Base-by-base conservation (phyloP, 768 basidiomycete genomes). In the Tricholoma sp. region DNA sequence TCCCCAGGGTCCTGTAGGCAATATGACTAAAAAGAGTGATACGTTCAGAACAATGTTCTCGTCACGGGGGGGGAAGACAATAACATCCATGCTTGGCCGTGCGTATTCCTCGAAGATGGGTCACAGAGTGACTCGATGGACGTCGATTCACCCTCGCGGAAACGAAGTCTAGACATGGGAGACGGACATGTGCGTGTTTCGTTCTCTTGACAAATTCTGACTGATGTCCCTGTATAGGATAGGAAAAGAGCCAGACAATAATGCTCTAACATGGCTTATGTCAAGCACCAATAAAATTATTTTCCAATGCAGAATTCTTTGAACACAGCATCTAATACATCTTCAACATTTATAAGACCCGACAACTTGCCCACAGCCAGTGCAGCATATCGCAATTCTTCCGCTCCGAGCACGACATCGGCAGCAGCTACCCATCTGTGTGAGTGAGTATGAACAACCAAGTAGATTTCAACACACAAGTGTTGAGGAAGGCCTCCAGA, bases 291-390 rank as follows among this genome's bases (percentile, higher is more conserved):
- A 5, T 35, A 4, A 21, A 4, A 16, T 61, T 47, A 67, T 73
- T 94, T 92, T 35, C 93, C 93, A 52, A 95, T 91, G 66, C 94
- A 96, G 69, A 96, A 96, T 52, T 90, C 88, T 32, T 79, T 77
- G 66, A 96, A 96, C 22, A 96, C 80, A 18, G 82, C 81, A 57
- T 93, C 91, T 19, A 96, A 69, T 7, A 95, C 77, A 58, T 95
- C 91, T 64, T 96, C 94, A 11, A 86, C 83, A 47, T 86, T 86
- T 55, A 96, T 86, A 7, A 79, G 66, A 4, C 94, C 93, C 1
- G 88, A 85, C n/a, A 95, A 84, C 57, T 84, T 83, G 1, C 91
- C 93, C n/a, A 96, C 80, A 4, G 91, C 86, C 57, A 82, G 81
- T 0, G 88, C 85, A 1, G 92, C 94, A 66, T 94, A 92, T 22